phyloP scores from a whole-genome alignment of 352 stramenopile genomes.

The Globisporangium emineosum region DNA sequence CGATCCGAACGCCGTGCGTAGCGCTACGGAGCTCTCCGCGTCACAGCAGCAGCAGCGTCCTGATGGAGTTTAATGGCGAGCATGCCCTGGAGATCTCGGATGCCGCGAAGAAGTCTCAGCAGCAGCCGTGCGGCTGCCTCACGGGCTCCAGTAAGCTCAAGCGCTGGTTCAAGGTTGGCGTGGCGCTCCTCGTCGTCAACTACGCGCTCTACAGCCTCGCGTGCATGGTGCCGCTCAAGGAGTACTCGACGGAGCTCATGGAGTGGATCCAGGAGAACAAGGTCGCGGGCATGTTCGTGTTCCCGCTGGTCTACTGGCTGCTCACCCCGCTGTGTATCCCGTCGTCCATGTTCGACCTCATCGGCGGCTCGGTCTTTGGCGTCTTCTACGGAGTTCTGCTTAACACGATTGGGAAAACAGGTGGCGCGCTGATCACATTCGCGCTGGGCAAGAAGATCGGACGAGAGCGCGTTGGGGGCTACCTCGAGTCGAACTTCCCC shows the following conservation, averaged over 20 bases:
- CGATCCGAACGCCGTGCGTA: not conserved
- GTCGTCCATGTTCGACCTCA: conserved; percentile 61
- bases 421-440: conserved; percentile 63
- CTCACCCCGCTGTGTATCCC: conserved; percentile 65
- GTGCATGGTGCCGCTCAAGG: conserved; percentile 42
- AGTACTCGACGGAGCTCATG: conserved; percentile 26
- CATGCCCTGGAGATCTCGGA: not conserved
- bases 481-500: conserved; percentile 60
- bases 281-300: conserved; percentile 37
- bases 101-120: not conserved
- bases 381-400: conserved; percentile 42
- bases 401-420: conserved; percentile 59
- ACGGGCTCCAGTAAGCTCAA: conserved; percentile 1
- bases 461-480: conserved; percentile 40
- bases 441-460: conserved; percentile 52
- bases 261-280: conserved; percentile 52
- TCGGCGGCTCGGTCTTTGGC: conserved; percentile 64
- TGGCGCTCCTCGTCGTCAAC: conserved; percentile 15
- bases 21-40: too few relatives aligned
- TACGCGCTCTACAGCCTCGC: conserved; percentile 22
- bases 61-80: not conserved
- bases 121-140: conserved; percentile 1
- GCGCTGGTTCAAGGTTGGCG: conserved; percentile 27
- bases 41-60: not conserved
- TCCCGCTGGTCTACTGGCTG: conserved; percentile 51